A percentile compares a stretch with the other conserved stretches of the same genome.
Conservation (phyloP, 1,284 basidiomycete genomes). For the Pyrrhoderma noxium region DNA sequence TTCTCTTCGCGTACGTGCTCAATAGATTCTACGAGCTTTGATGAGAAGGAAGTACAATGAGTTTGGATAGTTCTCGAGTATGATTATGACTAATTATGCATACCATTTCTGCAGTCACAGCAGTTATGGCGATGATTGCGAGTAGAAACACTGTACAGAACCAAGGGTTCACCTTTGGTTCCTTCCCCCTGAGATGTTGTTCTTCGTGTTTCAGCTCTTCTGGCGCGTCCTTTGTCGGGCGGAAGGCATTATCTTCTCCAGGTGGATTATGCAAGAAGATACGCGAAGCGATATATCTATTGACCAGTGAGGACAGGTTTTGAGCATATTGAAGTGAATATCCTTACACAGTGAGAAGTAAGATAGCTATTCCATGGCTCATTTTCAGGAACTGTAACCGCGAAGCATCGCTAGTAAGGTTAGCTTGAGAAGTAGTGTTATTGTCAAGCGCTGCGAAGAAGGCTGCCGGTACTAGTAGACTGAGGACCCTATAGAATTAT, state of each 20-base stretch:
- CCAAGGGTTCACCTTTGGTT: conserved; percentile 55
- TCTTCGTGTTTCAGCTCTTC: conserved; percentile 38
- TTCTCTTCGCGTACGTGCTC: conserved; percentile 40
- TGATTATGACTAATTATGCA: conserved; percentile 20
- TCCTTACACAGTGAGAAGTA: conserved; percentile 51
- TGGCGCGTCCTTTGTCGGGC: conserved; percentile 37
- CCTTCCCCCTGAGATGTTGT: conserved; percentile 31
- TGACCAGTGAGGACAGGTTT: too few relatives aligned
- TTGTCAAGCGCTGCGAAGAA: conserved; percentile 58
- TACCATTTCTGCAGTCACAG: conserved; percentile 61
- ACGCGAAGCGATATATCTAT: conserved; percentile 55
- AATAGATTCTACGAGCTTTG: conserved; percentile 54
- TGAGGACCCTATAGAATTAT: conserved; percentile 41
- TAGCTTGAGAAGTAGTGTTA: conserved; percentile 22
- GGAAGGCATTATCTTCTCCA: conserved; percentile 44
- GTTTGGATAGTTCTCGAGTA: too few relatives aligned
- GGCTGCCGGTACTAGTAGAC: conserved; percentile 53
- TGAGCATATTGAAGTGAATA: neutral
- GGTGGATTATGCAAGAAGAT: conserved; percentile 64
- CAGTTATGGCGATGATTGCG: conserved; percentile 51
- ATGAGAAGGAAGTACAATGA: neutral
- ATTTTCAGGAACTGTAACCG: conserved; percentile 45
- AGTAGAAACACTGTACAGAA: conserved; percentile 47
- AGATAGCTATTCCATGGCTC: conserved; percentile 53
- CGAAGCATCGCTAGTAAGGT: conserved; percentile 33